These are phyloP conservation scores for Aspergillus homomorphus DNA, from an alignment of 495 filamentous ascomycete species.

Conservation along the genomic window DNA sequence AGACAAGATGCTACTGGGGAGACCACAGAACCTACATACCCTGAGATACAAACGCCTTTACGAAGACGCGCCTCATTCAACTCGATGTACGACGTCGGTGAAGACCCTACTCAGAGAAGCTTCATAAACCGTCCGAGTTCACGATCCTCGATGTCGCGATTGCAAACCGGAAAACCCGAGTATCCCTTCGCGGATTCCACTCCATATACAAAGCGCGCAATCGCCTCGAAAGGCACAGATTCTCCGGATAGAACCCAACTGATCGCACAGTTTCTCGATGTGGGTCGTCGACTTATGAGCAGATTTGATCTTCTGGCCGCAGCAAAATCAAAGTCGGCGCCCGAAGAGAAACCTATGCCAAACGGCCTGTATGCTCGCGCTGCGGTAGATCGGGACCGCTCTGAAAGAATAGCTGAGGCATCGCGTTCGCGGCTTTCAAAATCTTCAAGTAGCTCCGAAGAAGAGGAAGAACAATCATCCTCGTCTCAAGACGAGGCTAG, in stretches of 20 bases:
- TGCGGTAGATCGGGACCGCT: conserved; percentile 39
- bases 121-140: conserved; percentile 41
- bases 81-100: conserved; percentile 53
- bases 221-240: conserved; percentile 11
- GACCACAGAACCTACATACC: conserved; percentile 14
- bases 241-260: conserved; percentile 44
- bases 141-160: conserved; percentile 47
- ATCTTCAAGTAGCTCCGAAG: conserved; percentile 6
- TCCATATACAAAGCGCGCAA: conserved; percentile 30
- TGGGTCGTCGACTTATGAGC: conserved; percentile 40
- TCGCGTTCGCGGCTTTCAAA: conserved; percentile 13
- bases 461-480: conserved; percentile 27
- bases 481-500: conserved; percentile 26
- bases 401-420: conserved; percentile 29
- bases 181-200: conserved; percentile 24
- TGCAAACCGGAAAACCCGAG: conserved; percentile 39
- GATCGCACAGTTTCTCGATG: conserved; percentile 45
- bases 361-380: conserved; percentile 32
- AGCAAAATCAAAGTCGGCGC: conserved; percentile 17
- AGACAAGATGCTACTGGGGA: conserved; percentile 7
- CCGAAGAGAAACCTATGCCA: conserved; percentile 19
- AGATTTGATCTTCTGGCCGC: conserved; percentile 30
- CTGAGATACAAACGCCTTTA: conserved; percentile 30
- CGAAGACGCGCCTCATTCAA: conserved; percentile 56
- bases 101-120: conserved; percentile 44